A percentile compares a stretch with the other conserved stretches of the same genome.
These are phyloP conservation scores for Seiridium cupressi DNA, from an alignment of 2,329 filamentous ascomycete genomes.

Conservation along the genomic window DNA sequence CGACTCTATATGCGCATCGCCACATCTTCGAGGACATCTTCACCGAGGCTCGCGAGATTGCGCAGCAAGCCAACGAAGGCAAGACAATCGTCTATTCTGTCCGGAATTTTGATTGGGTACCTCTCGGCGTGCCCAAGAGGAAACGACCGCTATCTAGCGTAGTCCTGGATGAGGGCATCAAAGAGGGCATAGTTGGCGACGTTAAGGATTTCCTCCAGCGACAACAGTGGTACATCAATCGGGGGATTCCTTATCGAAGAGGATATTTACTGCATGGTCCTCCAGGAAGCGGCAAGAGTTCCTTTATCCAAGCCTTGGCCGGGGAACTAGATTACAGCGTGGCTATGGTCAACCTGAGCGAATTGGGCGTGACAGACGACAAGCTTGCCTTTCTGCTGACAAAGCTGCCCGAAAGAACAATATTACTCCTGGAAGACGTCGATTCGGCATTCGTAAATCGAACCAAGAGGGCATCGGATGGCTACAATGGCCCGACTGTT, in stretches of 20 bases:
- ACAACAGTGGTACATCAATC: slow-evolving; percentile 85
- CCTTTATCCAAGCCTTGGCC: slow-evolving; percentile 92
- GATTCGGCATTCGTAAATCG: slow-evolving; percentile 88
- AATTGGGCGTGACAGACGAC: slow-evolving; percentile 87
- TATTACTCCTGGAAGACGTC: slow-evolving; percentile 84
- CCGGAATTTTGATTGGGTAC: slow-evolving; percentile 79
- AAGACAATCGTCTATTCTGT: slow-evolving; percentile 92
- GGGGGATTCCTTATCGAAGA: slow-evolving; percentile 89
- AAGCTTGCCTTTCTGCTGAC: slow-evolving; percentile 82
- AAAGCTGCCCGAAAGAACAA: slow-evolving; percentile 77
- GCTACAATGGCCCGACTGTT: slow-evolving; percentile 82
- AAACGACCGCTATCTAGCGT: slow-evolving; percentile 89
- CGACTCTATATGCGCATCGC: slow-evolving; percentile 85
- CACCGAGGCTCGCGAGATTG: slow-evolving; percentile 78
- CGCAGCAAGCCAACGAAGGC: slow-evolving; percentile 77
- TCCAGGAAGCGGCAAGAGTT: slow-evolving; percentile 89
- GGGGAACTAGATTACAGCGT: slow-evolving; percentile 92
- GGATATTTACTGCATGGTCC: slow-evolving; percentile 89
- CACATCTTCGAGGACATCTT: slow-evolving; percentile 91
- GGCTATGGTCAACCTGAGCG: slow-evolving; percentile 87
- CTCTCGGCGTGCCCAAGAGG: slow-evolving; percentile 78
- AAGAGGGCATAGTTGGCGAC: slow-evolving; percentile 76
- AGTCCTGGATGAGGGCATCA: slow-evolving; percentile 83
- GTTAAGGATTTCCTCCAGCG: slow-evolving; percentile 78
- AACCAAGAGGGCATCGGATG: slow-evolving; percentile 73